A percentile compares a stretch with the other conserved stretches of the same genome.
phyloP scores from a whole-genome alignment of 2,329 filamentous ascomycete genomes.

The Alternaria dauci region DNA sequence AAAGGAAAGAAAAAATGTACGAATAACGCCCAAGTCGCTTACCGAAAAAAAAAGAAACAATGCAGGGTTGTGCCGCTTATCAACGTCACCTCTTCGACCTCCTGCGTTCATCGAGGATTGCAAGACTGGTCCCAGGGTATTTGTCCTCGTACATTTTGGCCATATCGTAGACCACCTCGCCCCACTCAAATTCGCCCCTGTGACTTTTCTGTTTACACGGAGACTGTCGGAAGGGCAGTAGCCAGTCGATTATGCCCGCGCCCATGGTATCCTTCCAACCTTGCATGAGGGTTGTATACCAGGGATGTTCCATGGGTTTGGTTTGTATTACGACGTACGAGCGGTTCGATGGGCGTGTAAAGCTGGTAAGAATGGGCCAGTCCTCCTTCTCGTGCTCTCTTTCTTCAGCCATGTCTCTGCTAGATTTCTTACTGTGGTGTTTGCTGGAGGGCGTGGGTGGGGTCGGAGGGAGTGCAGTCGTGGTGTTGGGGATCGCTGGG shows the following conservation, averaged over 20 bases:
- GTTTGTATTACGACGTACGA: slow-evolving; percentile 80
- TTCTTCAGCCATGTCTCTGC: neutral
- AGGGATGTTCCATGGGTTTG: slow-evolving; percentile 80
- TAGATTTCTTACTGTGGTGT: slow-evolving; percentile 16
- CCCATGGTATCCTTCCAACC: slow-evolving; percentile 89
- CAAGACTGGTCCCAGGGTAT: slow-evolving; percentile 30
- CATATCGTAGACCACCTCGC: slow-evolving; percentile 62
- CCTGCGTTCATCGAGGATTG: slow-evolving; percentile 23
- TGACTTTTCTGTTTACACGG: slow-evolving; percentile 76
- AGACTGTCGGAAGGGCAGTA: slow-evolving; percentile 77
- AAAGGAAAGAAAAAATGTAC: slow-evolving; percentile 3
- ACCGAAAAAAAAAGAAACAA: slow-evolving; percentile 6
- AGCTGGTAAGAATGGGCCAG: slow-evolving; percentile 19
- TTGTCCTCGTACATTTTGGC: slow-evolving; percentile 36
- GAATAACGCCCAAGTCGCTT: neutral
- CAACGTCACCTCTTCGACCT: slow-evolving; percentile 2
- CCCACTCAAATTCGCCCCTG: slow-evolving; percentile 73
- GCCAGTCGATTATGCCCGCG: slow-evolving; percentile 73
- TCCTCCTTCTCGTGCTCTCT: slow-evolving; percentile 19
- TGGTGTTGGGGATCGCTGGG: neutral
- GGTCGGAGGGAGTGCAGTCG: slow-evolving; percentile 18
- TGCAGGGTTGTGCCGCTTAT: slow-evolving; percentile 14
- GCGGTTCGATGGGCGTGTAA: slow-evolving; percentile 13
- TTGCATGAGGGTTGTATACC: slow-evolving; percentile 73
- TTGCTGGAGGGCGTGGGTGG: slow-evolving; percentile 18